A percentile compares a stretch with the other conserved stretches of the same genome.
phyloP scores from a whole-genome alignment of 352 stramenopile genomes.

The Pythium pectinolyticum region DNA sequence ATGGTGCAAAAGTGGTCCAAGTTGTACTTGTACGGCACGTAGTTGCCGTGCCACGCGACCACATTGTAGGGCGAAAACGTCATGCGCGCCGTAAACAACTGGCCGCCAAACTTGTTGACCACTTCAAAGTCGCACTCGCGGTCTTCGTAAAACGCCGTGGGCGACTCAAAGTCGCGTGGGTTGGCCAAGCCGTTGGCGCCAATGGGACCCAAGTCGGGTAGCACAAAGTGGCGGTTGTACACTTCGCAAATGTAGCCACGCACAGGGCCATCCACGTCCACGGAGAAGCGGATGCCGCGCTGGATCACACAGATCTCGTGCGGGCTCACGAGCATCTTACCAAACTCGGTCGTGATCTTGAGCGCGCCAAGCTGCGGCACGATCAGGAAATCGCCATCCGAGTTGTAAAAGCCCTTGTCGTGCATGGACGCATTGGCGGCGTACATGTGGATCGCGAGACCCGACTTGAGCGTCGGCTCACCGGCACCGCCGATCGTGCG shows the following conservation, averaged over 20 bases:
- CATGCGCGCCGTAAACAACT: constrained; percentile 86
- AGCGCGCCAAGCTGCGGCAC: constrained; percentile 91
- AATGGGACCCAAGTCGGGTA: constrained; percentile 95
- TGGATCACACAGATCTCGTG: constrained; percentile 95
- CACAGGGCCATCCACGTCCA: constrained; percentile 82
- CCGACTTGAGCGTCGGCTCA: constrained; percentile 88
- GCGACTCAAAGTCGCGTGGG: constrained; percentile 93
- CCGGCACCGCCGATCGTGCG: constrained; percentile 86
- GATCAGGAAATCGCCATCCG: constrained; percentile 96
- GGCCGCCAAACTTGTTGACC: constrained; percentile 88
- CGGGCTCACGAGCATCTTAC: constrained; percentile 80
- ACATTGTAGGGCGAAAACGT: constrained; percentile 95
- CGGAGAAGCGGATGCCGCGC: constrained; percentile 92
- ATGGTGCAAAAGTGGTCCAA: constrained; percentile 94
- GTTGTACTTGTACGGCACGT: constrained; percentile 97
- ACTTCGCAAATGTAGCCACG: constrained; percentile 96
- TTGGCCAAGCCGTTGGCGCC: constrained; percentile 96
- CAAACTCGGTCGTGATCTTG: constrained; percentile 93
- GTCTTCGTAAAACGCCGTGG: constrained; percentile 89
- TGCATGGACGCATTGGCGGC: constrained; percentile 88
- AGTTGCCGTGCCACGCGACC: constrained; percentile 98
- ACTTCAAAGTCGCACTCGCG: constrained; percentile 72
- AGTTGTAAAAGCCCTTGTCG: constrained; percentile 93
- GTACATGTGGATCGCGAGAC: constrained; percentile 95
- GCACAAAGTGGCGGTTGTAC: constrained; percentile 93